phyloP scores from a whole-genome alignment of 495 filamentous ascomycete species.

The Neurospora intermedia region DNA sequence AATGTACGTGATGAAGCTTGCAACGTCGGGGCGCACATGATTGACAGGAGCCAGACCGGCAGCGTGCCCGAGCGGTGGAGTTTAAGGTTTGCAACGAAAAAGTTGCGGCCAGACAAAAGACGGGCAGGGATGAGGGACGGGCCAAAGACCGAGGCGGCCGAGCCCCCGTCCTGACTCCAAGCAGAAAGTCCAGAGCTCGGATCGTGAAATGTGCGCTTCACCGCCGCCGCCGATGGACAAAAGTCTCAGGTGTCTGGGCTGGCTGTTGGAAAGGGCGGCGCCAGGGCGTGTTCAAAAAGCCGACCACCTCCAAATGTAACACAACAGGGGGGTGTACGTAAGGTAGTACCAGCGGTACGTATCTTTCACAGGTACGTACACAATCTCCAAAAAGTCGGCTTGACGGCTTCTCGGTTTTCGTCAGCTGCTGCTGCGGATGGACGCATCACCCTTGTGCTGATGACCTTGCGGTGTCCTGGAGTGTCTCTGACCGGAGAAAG shows the following conservation, averaged over 20 bases:
- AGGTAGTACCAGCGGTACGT: background rate
- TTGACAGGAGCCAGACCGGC: background rate
- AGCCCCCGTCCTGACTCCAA: background rate
- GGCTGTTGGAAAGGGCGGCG: constrained; percentile 6
- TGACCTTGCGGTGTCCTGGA: constrained; percentile 18
- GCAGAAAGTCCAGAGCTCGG: background rate
- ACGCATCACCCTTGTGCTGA: constrained; percentile 18
- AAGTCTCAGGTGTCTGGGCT: constrained; percentile 4
- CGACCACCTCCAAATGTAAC: constrained; percentile 5
- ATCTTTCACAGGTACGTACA: background rate
- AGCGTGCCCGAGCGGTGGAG: background rate
- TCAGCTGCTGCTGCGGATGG: constrained; percentile 25
- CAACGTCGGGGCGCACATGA: background rate
- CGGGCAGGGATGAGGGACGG: background rate
- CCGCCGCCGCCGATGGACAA: constrained; percentile 7
- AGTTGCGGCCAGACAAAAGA: background rate
- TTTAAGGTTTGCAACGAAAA: background rate
- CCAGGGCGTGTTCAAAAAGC: constrained; percentile 7
- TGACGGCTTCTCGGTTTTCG: constrained; percentile 17
- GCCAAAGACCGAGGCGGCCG: background rate
- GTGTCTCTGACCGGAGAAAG: constrained; percentile 12
- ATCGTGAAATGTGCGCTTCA: constrained; percentile 2
- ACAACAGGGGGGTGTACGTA: constrained; percentile 5
- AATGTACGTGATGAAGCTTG: background rate
- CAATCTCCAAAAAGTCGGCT: background rate